Conservation (phyloP, 768 basidiomycete genomes). For the Rhizopogon vulgaris region DNA sequence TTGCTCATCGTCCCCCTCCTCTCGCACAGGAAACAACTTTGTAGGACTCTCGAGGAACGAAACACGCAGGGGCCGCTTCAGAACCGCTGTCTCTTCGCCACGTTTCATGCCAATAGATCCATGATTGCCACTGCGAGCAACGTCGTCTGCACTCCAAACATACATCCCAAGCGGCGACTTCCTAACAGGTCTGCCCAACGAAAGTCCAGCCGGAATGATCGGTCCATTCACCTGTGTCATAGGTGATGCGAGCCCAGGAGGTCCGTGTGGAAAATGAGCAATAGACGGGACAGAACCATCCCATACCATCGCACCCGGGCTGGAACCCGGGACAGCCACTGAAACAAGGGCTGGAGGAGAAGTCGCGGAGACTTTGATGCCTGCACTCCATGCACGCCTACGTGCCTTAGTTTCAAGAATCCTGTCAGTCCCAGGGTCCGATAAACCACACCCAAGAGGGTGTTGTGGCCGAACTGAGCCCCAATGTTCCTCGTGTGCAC, state of each 20-base stretch:
- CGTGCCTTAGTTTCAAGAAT: slow-evolving; percentile 53
- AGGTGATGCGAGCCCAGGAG: slow-evolving; percentile 16
- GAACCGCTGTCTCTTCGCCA: slow-evolving; percentile 7
- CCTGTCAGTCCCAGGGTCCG: slow-evolving; percentile 19
- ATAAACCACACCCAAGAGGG: neutral
- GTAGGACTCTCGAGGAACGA: slow-evolving; percentile 11
- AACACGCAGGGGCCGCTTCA: slow-evolving; percentile 13
- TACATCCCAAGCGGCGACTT: slow-evolving; percentile 44
- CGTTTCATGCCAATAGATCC: slow-evolving; percentile 12
- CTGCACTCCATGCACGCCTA: slow-evolving; percentile 63
- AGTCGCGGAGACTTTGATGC: slow-evolving; percentile 31
- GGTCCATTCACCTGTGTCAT: slow-evolving; percentile 9
- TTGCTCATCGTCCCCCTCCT: slow-evolving; percentile 28
- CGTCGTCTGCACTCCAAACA: slow-evolving; percentile 35
- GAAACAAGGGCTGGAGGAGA: neutral
- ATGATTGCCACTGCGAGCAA: slow-evolving; percentile 6
- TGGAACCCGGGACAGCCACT: neutral
- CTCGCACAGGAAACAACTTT: slow-evolving; percentile 23
- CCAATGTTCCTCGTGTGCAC: slow-evolving; percentile 35
- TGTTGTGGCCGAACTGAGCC: slow-evolving; percentile 25
- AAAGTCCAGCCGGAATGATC: slow-evolving; percentile 31
- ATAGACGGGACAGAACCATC: slow-evolving; percentile 2
- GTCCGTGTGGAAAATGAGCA: neutral
- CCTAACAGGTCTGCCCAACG: slow-evolving; percentile 42
- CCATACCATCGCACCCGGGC: slow-evolving; percentile 12